These are phyloP conservation scores for Macrolepiota fuliginosa DNA, from an alignment of 768 basidiomycete genomes.

Conservation along the genomic window DNA sequence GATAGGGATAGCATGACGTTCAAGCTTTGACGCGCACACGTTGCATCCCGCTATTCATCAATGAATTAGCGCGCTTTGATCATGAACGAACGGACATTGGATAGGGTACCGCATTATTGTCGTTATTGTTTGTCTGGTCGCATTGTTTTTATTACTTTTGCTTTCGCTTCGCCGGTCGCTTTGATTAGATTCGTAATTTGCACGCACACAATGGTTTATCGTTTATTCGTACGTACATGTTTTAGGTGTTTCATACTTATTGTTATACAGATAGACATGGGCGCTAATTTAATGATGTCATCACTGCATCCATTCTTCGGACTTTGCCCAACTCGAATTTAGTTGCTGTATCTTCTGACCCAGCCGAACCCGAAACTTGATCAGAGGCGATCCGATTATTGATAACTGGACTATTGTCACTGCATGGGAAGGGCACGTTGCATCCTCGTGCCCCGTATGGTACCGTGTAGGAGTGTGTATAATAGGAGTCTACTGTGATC, in stretches of 20 bases:
- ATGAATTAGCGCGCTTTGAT: background rate
- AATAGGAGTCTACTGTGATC: background rate
- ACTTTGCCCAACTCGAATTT: background rate
- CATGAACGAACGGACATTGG: background rate
- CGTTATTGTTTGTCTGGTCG: too few species aligned
- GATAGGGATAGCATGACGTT: conserved; percentile 65
- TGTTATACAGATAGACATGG: background rate
- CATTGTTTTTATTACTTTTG: background rate
- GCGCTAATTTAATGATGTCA: background rate
- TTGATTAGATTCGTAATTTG: background rate
- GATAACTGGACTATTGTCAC: background rate
- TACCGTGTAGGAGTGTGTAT: conserved; percentile 2
- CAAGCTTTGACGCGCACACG: background rate
- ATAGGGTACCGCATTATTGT: too few species aligned
- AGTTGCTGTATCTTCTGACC: background rate
- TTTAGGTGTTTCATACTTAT: background rate
- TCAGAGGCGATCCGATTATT: conserved; percentile 2
- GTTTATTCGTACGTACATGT: too few species aligned
- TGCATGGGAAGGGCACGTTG: conserved; percentile 11
- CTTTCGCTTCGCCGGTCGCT: background rate
- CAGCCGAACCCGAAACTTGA: background rate
- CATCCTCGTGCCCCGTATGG: conserved; percentile 12
- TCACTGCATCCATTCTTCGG: background rate
- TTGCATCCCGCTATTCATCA: background rate
- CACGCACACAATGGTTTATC: too few species aligned